Conservation (phyloP, 352 stramenopile genomes). For the Phytophthora colocasiae region DNA sequence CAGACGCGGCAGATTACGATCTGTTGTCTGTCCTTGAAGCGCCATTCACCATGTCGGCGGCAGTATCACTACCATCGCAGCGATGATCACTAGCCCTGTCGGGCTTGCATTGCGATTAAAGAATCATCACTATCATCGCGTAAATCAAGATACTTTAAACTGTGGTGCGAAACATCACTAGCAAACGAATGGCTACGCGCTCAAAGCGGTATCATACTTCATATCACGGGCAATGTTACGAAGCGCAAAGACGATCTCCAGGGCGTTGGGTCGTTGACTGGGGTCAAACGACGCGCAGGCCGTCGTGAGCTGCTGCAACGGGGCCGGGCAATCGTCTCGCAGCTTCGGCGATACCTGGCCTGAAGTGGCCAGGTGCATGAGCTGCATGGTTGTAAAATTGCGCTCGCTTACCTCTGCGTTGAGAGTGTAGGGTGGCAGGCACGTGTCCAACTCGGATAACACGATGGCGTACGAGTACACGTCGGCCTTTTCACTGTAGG, state of each 20-base stretch:
- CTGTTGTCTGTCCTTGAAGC: constrained; percentile 8
- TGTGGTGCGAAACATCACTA: constrained; percentile 7
- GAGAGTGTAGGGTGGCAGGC: constrained; percentile 56
- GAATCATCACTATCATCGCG: background rate
- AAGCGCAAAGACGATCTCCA: constrained; percentile 60
- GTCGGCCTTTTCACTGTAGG: constrained; percentile 66
- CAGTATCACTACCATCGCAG: constrained; percentile 5
- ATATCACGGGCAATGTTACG: constrained; percentile 37
- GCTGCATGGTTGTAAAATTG: constrained; percentile 57
- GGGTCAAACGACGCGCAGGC: constrained; percentile 44
- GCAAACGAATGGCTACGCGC: constrained; percentile 20
- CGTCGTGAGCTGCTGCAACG: constrained; percentile 44
- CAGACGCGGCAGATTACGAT: constrained; percentile 6
- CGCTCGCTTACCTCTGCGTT: constrained; percentile 54
- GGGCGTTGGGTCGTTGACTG: constrained; percentile 49
- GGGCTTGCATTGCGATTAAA: no score
- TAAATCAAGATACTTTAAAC: constrained; percentile 22
- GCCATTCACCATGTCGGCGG: constrained; percentile 1
- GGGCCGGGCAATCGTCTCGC: constrained; percentile 41
- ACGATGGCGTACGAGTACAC: constrained; percentile 76
- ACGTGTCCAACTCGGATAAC: constrained; percentile 69
- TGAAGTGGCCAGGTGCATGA: constrained; percentile 61
- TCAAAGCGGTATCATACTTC: constrained; percentile 18
- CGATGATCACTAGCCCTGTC: background rate
- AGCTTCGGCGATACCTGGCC: constrained; percentile 51